Evolutionary conservation across 2,329 filamentous ascomycete species (phyloP).

Genomic region (Arthrobotrys pseudoclavata): DNA sequence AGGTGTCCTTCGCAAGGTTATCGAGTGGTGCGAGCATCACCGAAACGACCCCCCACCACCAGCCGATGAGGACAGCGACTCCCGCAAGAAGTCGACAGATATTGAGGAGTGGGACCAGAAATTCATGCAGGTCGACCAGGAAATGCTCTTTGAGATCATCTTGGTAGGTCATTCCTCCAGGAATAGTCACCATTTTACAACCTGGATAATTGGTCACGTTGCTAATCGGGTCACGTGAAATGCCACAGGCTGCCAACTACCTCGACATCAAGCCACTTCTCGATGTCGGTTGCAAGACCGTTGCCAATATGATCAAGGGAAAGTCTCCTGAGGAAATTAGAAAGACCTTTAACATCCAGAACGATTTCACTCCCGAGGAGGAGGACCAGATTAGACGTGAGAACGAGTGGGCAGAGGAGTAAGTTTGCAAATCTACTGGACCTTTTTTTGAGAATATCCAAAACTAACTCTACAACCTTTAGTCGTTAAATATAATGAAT

Average conservation of each 20-base stretch:
- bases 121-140: conserved; percentile 99
- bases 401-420: conserved; percentile 92
- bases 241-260: conserved; percentile 87
- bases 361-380: conserved; percentile 98
- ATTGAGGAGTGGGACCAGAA: conserved; percentile 99
- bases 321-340: conserved; percentile 99
- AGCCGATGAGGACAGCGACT: conserved; percentile 90
- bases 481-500: conserved; percentile 47
- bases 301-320: conserved; percentile 99
- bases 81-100: conserved; percentile 97
- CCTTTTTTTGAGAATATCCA: background rate
- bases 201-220: conserved; percentile 27
- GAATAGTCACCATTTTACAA: background rate
- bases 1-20: conserved; percentile 91
- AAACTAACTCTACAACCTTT: background rate
- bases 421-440: conserved; percentile 63
- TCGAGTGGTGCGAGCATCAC: conserved; percentile 98
- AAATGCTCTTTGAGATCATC: conserved; percentile 99
- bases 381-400: conserved; percentile 96
- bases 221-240: conserved; percentile 54
- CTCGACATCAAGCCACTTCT: conserved; percentile 98
- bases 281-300: conserved; percentile 98
- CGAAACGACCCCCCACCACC: conserved; percentile 85
- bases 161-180: conserved; percentile 74
- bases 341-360: conserved; percentile 99